Evolutionary conservation across 2,329 filamentous ascomycete genomes (phyloP), one percentile per base, ranked within the genome.

Genomic region (Coniosporium tulheliwenetii): DNA sequence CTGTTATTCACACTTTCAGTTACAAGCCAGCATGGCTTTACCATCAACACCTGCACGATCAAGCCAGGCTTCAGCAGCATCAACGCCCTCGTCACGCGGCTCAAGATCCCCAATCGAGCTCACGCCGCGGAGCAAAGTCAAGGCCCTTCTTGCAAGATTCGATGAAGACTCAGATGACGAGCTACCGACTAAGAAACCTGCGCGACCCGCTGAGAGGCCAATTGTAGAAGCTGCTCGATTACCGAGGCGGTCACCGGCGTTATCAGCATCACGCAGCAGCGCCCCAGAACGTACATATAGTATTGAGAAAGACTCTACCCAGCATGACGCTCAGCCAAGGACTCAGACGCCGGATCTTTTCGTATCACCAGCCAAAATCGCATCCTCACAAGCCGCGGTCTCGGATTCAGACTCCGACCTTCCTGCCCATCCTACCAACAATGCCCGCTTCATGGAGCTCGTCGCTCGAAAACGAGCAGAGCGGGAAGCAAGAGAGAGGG

Each of bases 381-480:
- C 19, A 26, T 26, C 19, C 19, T 7, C 19, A 7, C 19, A 36
- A n/a, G 44, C 40, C 13, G 53, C 59, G 32, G 65, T 61, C 34
- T 56, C 57, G 2, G 64, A 61, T 37, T 60, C 62, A 2, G 70
- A 74, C 15, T 56, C 54, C 2, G 53, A 56, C 29, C 43, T 73
- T 1, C 66, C 72, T 5, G 45, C 60, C 10, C 49, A 60, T 44
- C 39, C 57, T 9, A 46, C 59, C 41, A 63, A 70, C 44, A 71
- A 75, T 38, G 66, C 73, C 34, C 75, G 79, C 5, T 79, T 93
- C 51, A 67, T 77, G 45, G 81, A 79, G 7, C 71, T 93, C 0
- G 72, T 91, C 9, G 76, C 77, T 37, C 73, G 76, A 50, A 91
- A 89, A 53, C 74, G 78, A 39, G 71, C 78, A 45, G 80, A 91